Conservation (phyloP, 176 grass and related monocot genomes). For the Raddia distichophylla region DNA sequence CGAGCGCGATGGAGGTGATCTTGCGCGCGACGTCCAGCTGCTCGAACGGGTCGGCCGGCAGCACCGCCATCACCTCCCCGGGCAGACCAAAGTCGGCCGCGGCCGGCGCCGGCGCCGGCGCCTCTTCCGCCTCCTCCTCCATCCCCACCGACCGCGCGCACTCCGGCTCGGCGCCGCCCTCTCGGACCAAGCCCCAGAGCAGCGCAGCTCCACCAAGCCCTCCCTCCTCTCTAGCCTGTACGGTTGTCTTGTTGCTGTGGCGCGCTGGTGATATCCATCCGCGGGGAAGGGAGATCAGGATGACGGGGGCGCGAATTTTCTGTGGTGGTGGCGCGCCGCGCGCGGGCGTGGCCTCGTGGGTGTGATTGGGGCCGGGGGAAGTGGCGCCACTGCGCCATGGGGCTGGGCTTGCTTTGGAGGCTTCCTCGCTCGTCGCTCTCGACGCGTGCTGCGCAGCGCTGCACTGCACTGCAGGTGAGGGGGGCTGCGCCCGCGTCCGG, state of each 20-base stretch:
- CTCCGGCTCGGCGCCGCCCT: not conserved
- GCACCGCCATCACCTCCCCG: constrained; percentile 59
- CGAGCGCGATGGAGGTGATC: constrained; percentile 92
- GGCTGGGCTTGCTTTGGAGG: constrained; percentile 38
- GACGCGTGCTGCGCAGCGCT: not conserved
- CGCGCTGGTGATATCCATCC: constrained; percentile 4
- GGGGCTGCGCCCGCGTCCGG: too few relatives aligned
- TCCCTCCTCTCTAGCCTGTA: not conserved
- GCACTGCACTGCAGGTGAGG: not conserved
- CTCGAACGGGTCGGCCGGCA: constrained; percentile 85
- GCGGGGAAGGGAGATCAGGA: constrained; percentile 9
- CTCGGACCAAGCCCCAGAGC: not conserved
- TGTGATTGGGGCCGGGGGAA: not conserved
- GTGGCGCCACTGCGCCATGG: constrained; percentile 32
- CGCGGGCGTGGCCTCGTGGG: not conserved
- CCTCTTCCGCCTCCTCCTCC: constrained; percentile 9
- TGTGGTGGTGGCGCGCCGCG: constrained; percentile 41
- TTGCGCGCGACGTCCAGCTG: constrained; percentile 92
- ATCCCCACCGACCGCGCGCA: constrained; percentile 23
- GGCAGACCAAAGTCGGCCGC: constrained; percentile 62
- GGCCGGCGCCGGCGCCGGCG: constrained; percentile 25
- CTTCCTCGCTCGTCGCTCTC: constrained; percentile 42
- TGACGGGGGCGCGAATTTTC: not conserved
- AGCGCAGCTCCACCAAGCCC: not conserved
- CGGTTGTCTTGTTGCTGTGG: not conserved